Conservation (phyloP, 108 stramenopile species). For the Cylindrotheca fusiformis region DNA sequence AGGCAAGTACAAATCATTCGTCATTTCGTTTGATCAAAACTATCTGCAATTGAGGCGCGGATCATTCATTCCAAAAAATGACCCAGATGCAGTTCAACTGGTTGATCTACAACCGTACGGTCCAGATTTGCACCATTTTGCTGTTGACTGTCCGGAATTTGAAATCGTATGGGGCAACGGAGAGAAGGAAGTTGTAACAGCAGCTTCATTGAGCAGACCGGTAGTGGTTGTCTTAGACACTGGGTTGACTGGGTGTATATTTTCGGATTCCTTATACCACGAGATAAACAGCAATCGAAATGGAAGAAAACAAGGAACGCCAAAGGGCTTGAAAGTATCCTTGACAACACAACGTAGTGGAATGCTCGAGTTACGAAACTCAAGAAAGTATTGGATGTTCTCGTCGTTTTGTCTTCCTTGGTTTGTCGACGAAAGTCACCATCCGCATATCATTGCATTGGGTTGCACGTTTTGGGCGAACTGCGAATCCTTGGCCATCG, state of each 20-base stretch:
- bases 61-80: not conserved
- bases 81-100: conserved; percentile 1
- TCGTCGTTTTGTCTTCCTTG: conserved; percentile 12
- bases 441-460: conserved; percentile 29
- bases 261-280: conserved; percentile 28
- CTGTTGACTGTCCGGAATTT: conserved; percentile 18
- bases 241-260: conserved; percentile 42
- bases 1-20: not conserved
- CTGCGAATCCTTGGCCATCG: conserved; percentile 10
- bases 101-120: conserved; percentile 32
- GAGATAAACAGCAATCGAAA: conserved; percentile 11
- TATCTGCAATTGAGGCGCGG: not conserved
- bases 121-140: conserved; percentile 35
- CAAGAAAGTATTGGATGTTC: conserved; percentile 8
- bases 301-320: not conserved
- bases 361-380: not conserved
- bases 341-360: not conserved
- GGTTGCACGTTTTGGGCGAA: conserved; percentile 19
- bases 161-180: conserved; percentile 1
- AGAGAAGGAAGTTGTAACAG: not conserved
- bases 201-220: conserved; percentile 12
- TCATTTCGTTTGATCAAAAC: not conserved
- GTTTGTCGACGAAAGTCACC: not conserved
- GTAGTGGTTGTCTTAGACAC: conserved; percentile 36
- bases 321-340: not conserved